phyloP scores from a whole-genome alignment of 495 filamentous ascomycete species.

The Hyaloscypha bicolor region DNA sequence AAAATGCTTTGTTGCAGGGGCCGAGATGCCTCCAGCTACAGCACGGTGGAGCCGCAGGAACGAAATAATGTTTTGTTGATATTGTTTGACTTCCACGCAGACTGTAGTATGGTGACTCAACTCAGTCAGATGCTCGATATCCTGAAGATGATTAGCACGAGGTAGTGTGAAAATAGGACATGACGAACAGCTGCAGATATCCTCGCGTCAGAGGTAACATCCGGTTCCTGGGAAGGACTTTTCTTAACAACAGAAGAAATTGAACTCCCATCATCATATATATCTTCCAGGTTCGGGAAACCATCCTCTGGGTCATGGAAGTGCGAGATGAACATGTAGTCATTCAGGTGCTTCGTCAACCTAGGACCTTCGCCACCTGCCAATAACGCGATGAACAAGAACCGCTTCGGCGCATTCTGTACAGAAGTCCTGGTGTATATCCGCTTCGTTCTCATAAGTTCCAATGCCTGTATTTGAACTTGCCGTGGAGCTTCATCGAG shows the following conservation, averaged over 20 bases:
- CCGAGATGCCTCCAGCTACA: conserved; percentile 74
- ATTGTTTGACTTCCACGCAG: conserved; percentile 68
- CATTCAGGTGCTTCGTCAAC: conserved; percentile 64
- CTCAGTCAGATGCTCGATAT: conserved; percentile 29
- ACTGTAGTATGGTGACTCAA: conserved; percentile 29
- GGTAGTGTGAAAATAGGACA: background rate
- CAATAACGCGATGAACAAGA: conserved; percentile 78
- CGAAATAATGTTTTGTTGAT: conserved; percentile 80
- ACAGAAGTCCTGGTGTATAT: conserved; percentile 72
- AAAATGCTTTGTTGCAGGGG: conserved; percentile 78
- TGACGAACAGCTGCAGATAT: conserved; percentile 24
- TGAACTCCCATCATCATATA: conserved; percentile 41
- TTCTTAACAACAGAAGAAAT: conserved; percentile 41
- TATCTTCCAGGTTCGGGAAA: conserved; percentile 69
- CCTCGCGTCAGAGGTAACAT: conserved; percentile 10
- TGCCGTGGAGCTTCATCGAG: conserved; percentile 68
- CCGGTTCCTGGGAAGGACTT: conserved; percentile 29
- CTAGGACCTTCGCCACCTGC: conserved; percentile 45
- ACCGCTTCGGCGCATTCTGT: conserved; percentile 73
- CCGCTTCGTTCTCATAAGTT: conserved; percentile 80
- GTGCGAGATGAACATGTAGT: conserved; percentile 87
- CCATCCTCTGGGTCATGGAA: conserved; percentile 76
- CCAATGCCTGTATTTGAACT: conserved; percentile 86
- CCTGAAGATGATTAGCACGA: conserved; percentile 16
- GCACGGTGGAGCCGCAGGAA: conserved; percentile 87